Conservation (phyloP, 805 yeast genomes). For the Candida pseudoglaebosa region DNA sequence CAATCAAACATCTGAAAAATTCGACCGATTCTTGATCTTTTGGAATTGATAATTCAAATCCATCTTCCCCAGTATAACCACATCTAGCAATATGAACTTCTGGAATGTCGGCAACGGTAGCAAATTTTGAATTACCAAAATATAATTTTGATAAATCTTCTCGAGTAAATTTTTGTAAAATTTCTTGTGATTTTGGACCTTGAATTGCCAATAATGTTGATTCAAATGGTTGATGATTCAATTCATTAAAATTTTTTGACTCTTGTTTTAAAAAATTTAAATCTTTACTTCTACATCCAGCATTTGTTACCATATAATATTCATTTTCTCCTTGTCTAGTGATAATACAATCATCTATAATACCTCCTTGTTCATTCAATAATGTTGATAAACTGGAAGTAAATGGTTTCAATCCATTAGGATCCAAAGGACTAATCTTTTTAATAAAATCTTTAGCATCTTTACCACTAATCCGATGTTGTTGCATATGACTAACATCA, state of each 20-base stretch:
- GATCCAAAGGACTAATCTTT: slow-evolving; percentile 84
- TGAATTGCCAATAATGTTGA: slow-evolving; percentile 85
- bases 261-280: slow-evolving; percentile 56
- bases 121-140: slow-evolving; percentile 67
- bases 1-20: slow-evolving; percentile 59
- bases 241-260: slow-evolving; percentile 34
- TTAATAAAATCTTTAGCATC: slow-evolving; percentile 67
- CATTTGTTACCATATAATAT: slow-evolving; percentile 91
- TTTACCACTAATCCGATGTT: slow-evolving; percentile 72
- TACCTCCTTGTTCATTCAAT: slow-evolving; percentile 69
- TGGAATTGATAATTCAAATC: slow-evolving; percentile 86
- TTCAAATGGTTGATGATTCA: slow-evolving; percentile 47
- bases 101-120: slow-evolving; percentile 37
- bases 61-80: slow-evolving; percentile 98
- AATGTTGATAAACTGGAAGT: slow-evolving; percentile 75
- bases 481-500: slow-evolving; percentile 97
- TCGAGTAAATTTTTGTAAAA: slow-evolving; percentile 60
- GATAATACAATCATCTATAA: slow-evolving; percentile 89
- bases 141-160: slow-evolving; percentile 56
- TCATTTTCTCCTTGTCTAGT: slow-evolving; percentile 75
- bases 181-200: slow-evolving; percentile 80
- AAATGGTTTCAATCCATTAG: slow-evolving; percentile 50
- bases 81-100: slow-evolving; percentile 83
- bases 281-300: slow-evolving; percentile 89
- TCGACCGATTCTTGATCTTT: slow-evolving; percentile 45